Evolutionary conservation across 2,329 filamentous ascomycete species (phyloP), one percentile per base, ranked within the genome.

Genomic region (Dothidotthia symphoricarpi): DNA sequence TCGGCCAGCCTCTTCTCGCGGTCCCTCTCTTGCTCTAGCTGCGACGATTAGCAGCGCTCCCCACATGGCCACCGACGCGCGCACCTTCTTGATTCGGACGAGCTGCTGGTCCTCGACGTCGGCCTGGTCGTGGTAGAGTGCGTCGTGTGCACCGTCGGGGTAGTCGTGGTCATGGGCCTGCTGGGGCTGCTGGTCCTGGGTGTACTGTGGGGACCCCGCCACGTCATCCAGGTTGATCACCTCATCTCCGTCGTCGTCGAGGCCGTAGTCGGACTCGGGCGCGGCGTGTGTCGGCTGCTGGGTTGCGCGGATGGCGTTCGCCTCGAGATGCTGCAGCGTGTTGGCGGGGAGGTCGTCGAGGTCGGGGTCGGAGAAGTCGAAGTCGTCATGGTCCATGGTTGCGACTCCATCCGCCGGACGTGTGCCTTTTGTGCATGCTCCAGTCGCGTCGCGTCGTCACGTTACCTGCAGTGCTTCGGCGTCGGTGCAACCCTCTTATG

Each of bases 281-380:
- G 40, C 43, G 9, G 39, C 26, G 28, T 15, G 27, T 13, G 29
- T 47, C 10, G 27, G 27, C 48, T 5, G 42, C 49, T 73, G 69
- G 13, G 71, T 75, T 8, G 69, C 69, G 10, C 58, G 61, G 14
- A 69, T 44, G 36, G 73, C 73, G 30, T 59, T 64, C 28, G 64
- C 60, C 53, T 75, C 73, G 16, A 75, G 65, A 39, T 71, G 62
- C 25, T 66, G 59, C 24, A 75, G 61, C 16, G 70, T 63, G 47
- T 71, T 68, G 34, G 64, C 62, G 24, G 72, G 69, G 30, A 75
- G 61, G 44, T 63, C 61, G 49, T 72, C 69, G 36, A 75, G 57
- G 53, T 68, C 71, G 49, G 69, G 62, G 59, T 72, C 71, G 47
- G 57, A 55, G 35, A 65, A 69, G 55, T 68, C 69, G 42, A 70